Conservation (phyloP, 805 yeast genomes). For the Jamesozyma piceae region DNA sequence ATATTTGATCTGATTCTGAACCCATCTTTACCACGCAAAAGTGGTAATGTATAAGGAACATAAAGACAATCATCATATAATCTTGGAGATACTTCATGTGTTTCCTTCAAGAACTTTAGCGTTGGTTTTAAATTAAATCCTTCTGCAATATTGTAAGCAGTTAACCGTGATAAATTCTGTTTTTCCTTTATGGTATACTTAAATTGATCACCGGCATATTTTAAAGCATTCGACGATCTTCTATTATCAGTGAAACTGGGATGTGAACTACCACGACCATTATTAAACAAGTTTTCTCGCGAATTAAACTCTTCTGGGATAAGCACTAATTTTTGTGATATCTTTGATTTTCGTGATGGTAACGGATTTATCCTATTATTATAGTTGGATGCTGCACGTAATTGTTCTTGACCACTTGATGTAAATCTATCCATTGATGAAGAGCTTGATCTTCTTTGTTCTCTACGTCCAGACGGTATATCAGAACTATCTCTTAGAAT, state of each 20-base stretch:
- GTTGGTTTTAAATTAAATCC: slow-evolving; percentile 60
- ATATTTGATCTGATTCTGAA: slow-evolving; percentile 62
- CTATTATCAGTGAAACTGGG: neutral
- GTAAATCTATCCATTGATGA: slow-evolving; percentile 26
- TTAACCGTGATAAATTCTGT: slow-evolving; percentile 67
- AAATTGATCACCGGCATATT: slow-evolving; percentile 2
- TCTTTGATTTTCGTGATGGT: slow-evolving; percentile 68
- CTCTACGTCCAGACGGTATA: slow-evolving; percentile 65
- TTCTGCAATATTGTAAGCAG: slow-evolving; percentile 87
- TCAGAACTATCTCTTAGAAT: slow-evolving; percentile 72
- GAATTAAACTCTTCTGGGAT: slow-evolving; percentile 48
- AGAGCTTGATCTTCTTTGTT: slow-evolving; percentile 33
- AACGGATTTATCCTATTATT: slow-evolving; percentile 23
- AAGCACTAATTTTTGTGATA: slow-evolving; percentile 75
- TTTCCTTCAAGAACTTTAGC: slow-evolving; percentile 50
- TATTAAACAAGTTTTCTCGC: slow-evolving; percentile 2
- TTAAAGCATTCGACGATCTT: neutral
- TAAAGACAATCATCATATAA: slow-evolving; percentile 88
- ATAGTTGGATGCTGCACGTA: slow-evolving; percentile 10
- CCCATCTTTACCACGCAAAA: slow-evolving; percentile 76
- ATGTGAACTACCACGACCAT: neutral
- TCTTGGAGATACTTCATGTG: slow-evolving; percentile 80
- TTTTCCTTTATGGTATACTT: neutral
- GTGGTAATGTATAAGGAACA: slow-evolving; percentile 79
- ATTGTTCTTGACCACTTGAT: slow-evolving; percentile 4